These are phyloP conservation scores for Aureobasidium sp. DNA, from an alignment of 2,329 filamentous ascomycete species.

Conservation along the genomic window DNA sequence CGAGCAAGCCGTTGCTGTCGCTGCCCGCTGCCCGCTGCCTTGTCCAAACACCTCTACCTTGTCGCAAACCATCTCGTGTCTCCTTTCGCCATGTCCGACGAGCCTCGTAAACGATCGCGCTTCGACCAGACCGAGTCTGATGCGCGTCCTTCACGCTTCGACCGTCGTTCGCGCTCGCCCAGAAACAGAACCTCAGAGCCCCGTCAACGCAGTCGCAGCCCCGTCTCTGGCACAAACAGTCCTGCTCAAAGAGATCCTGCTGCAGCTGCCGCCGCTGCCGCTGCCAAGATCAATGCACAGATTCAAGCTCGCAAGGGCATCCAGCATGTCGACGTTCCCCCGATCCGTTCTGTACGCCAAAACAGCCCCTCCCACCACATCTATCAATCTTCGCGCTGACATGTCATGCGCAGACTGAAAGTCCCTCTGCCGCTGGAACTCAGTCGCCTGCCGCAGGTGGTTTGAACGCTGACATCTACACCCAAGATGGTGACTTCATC, in stretches of 20 bases:
- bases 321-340: slow-evolving; percentile 83
- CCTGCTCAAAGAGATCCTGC: slow-evolving; percentile 51
- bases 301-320: slow-evolving; percentile 66
- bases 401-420: slow-evolving; percentile 19
- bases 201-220: slow-evolving; percentile 68
- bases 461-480: slow-evolving; percentile 78
- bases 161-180: slow-evolving; percentile 84
- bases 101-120: slow-evolving; percentile 80
- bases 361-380: background rate
- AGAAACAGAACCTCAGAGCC: slow-evolving; percentile 56
- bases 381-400: slow-evolving; percentile 13
- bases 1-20: background rate
- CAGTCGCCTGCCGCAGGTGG: slow-evolving; percentile 43
- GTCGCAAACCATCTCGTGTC: background rate
- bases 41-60: slow-evolving; percentile 7
- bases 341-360: slow-evolving; percentile 56
- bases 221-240: slow-evolving; percentile 48
- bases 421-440: slow-evolving; percentile 37
- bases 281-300: slow-evolving; percentile 43
- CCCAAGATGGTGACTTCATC: slow-evolving; percentile 95
- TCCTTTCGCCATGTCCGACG: slow-evolving; percentile 59
- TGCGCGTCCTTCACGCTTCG: slow-evolving; percentile 64
- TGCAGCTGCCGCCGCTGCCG: slow-evolving; percentile 75
- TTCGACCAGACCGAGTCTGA: slow-evolving; percentile 90
- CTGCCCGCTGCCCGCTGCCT: background rate